Conservation (phyloP, 345 rosid species). For the Boechera divaricarpa region DNA sequence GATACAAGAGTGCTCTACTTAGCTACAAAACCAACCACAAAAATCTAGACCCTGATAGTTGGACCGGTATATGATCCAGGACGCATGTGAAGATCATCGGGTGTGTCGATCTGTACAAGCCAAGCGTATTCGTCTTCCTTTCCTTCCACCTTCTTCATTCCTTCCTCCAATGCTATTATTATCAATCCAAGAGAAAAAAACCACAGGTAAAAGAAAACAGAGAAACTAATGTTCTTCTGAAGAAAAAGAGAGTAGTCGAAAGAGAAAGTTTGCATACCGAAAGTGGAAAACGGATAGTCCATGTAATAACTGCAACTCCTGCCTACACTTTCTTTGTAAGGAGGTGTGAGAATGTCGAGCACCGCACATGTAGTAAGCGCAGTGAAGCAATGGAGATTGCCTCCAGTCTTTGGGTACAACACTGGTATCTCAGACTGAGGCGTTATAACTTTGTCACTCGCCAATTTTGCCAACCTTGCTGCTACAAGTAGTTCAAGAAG, state of each 20-base stretch:
- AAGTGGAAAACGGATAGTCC: conserved; percentile 75
- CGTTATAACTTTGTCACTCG: conserved; percentile 62
- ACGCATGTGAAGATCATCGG: conserved; percentile 84
- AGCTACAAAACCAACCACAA: neutral
- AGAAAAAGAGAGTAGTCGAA: neutral
- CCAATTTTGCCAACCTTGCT: conserved; percentile 76
- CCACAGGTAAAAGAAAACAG: conserved; percentile 1
- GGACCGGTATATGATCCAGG: conserved; percentile 73
- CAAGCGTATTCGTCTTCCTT: conserved; percentile 75
- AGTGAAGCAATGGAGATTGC: conserved; percentile 94
- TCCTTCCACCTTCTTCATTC: conserved; percentile 50
- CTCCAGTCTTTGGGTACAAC: conserved; percentile 80
- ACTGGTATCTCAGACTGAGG: conserved; percentile 71
- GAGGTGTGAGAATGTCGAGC: conserved; percentile 90
- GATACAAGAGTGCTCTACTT: conserved; percentile 36
- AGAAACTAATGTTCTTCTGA: neutral
- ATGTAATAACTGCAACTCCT: conserved; percentile 79
- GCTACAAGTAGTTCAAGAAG: conserved; percentile 44
- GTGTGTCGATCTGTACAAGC: conserved; percentile 82
- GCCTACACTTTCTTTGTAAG: conserved; percentile 77
- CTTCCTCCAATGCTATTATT: conserved; percentile 49
- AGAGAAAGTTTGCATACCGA: conserved; percentile 53
- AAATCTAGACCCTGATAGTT: conserved; percentile 51
- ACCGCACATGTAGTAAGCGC: conserved; percentile 91
- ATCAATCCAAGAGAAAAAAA: neutral